These are phyloP conservation scores for Colletotrichum melonis DNA, from an alignment of 2,329 filamentous ascomycete species.

Conservation along the genomic window DNA sequence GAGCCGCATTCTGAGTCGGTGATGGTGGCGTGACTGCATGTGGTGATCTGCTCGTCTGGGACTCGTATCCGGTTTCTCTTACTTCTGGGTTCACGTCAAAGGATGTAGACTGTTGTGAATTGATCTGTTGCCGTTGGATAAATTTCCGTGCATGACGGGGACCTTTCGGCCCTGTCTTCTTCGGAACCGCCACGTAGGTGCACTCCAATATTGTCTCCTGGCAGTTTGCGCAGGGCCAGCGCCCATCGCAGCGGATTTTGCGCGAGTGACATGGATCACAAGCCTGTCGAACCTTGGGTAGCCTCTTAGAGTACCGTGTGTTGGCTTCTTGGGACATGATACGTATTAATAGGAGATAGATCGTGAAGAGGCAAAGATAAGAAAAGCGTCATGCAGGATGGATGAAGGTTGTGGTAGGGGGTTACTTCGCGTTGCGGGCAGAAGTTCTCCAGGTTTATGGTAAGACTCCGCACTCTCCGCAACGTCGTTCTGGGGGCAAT, in stretches of 20 bases:
- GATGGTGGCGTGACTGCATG: not conserved
- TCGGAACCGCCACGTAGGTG: not conserved
- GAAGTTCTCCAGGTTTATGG: not conserved
- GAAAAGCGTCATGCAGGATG: not conserved
- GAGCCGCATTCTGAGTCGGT: not conserved
- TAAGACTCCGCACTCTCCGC: not conserved
- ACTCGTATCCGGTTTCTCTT: not conserved
- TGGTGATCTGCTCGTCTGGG: not conserved
- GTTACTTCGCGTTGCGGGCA: not conserved
- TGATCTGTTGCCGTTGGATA: not conserved
- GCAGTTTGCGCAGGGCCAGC: not conserved
- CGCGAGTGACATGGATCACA: not conserved
- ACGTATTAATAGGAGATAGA: not conserved
- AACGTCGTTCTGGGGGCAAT: not conserved
- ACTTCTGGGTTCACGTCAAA: not conserved
- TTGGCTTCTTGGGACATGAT: not conserved
- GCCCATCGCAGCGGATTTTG: not conserved
- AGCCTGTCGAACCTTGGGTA: not conserved
- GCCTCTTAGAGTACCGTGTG: not conserved
- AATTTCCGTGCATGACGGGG: not conserved
- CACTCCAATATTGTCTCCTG: not conserved
- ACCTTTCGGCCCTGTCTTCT: not conserved
- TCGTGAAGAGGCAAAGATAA: not conserved
- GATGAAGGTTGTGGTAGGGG: not conserved
- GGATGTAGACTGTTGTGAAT: too few species aligned